phyloP scores from a whole-genome alignment of 2,329 filamentous ascomycete species.

The Penicillium sp. region DNA sequence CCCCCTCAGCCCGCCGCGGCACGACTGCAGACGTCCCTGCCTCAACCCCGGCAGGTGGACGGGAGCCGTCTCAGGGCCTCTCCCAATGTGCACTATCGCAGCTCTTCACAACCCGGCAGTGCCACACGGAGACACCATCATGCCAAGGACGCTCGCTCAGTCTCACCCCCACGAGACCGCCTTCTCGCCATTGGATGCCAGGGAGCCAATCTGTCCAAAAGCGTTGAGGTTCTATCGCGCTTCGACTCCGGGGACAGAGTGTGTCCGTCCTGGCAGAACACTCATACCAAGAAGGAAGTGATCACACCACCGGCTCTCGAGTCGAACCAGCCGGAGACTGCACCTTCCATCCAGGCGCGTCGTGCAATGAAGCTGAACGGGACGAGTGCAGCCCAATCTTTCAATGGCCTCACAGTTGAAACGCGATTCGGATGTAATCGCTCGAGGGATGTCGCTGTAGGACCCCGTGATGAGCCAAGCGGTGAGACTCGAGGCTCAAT shows the following conservation, averaged over 20 bases:
- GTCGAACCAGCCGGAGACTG: slow-evolving; percentile 5
- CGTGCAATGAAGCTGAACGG: slow-evolving; percentile 29
- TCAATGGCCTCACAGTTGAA: slow-evolving; percentile 25
- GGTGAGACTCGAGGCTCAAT: slow-evolving; percentile 13
- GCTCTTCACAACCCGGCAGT: slow-evolving; percentile 33
- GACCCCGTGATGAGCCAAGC: slow-evolving; percentile 3
- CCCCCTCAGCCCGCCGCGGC: slow-evolving; percentile 45
- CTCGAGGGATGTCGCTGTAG: slow-evolving; percentile 7
- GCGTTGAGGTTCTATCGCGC: slow-evolving; percentile 5
- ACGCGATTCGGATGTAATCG: slow-evolving; percentile 12
- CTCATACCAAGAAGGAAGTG: slow-evolving; percentile 13
- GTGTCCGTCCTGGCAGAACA: slow-evolving; percentile 6
- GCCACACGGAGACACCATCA: slow-evolving; percentile 13
- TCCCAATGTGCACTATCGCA: slow-evolving; percentile 24
- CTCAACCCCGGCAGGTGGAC: slow-evolving; percentile 17
- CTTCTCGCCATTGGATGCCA: slow-evolving; percentile 35
- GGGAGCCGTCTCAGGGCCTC: slow-evolving; percentile 22
- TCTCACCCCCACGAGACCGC: slow-evolving; percentile 32
- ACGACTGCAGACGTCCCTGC: slow-evolving; percentile 42
- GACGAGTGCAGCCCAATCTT: slow-evolving; percentile 22
- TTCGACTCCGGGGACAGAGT: slow-evolving; percentile 5
- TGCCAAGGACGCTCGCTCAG: slow-evolving; percentile 30
- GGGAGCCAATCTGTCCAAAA: slow-evolving; percentile 6
- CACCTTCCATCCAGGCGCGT: slow-evolving; percentile 34
- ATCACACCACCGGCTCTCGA: slow-evolving; percentile 6